Base-by-base conservation (phyloP, 2,329 filamentous ascomycete genomes). In the Clathrospora elynae region DNA sequence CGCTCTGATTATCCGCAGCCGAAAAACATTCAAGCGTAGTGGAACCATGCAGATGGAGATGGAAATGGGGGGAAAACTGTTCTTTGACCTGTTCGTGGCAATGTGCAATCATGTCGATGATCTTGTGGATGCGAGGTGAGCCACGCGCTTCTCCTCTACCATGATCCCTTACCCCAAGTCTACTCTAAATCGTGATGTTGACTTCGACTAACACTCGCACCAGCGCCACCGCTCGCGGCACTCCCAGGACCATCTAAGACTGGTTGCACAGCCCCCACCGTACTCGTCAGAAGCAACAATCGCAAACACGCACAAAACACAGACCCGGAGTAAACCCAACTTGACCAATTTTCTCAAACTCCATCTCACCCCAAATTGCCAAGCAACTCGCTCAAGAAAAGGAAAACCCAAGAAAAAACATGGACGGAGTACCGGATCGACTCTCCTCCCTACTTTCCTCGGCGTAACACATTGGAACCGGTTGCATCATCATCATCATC, bases 1-100 rank as follows among this genome's bases (percentile, higher is more conserved):
- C 72, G 90, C 91, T 71, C 83, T 96, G 74, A 95, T 96, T 75
- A 96, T 96, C 79, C 87, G 91, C 78, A 92, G 88, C 81, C 89
- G 92, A 73, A 90, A 90, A 79, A 96, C 90, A 67, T 96, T 97
- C 75, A 96, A 96, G 86, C 85, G 88, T 75, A 96, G 90, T 78
- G 91, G 91, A 75, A 96, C 91, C 74, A 95, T 96, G 90, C 91
- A 96, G 82, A 86, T 88, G 78, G 91, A 96, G 79, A 96, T 97
- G 91, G 89, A 96, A 79, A 84, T 84, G 73, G 90, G 91, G 72
- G 90, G 80, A 75, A 91, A 91, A 80, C 81, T 96, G 76, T 96
- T 93, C 81, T 97, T 97, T 77, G 91, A 96, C 80, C 79, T 97
- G 74, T 97, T 96, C 73, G 91, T 96, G 70, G 91, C 91, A 66